Percentiles rank a stretch among this genome's conserved stretches.
These are phyloP conservation scores for Exobasidium rhododendri DNA, from an alignment of 1,284 basidiomycete genomes.

Conservation along the genomic window DNA sequence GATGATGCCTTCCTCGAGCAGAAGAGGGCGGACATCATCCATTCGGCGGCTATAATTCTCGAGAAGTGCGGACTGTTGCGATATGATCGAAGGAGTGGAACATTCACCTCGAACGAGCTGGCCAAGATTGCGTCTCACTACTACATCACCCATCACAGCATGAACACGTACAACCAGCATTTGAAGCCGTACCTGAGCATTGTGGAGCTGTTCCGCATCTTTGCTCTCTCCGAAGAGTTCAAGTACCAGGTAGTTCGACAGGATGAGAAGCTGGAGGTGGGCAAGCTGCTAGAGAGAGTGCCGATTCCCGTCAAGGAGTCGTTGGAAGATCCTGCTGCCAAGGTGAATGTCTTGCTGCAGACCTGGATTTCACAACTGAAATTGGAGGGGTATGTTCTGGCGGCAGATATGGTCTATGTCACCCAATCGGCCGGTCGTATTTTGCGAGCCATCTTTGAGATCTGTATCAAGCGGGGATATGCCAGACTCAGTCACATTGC, in stretches of 20 bases:
- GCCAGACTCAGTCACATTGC: slow-evolving; percentile 86
- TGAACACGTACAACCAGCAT: slow-evolving; percentile 96
- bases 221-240: slow-evolving; percentile 95
- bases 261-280: slow-evolving; percentile 66
- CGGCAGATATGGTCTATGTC: slow-evolving; percentile 93
- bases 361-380: slow-evolving; percentile 93
- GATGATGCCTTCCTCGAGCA: slow-evolving; percentile 80
- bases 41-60: slow-evolving; percentile 86
- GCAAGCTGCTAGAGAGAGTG: slow-evolving; percentile 89
- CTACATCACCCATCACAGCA: slow-evolving; percentile 92
- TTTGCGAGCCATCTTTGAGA: slow-evolving; percentile 94
- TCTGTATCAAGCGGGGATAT: slow-evolving; percentile 98
- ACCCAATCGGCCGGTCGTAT: slow-evolving; percentile 66
- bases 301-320: slow-evolving; percentile 97
- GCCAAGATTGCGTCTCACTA: slow-evolving; percentile 95
- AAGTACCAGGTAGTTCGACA: slow-evolving; percentile 73
- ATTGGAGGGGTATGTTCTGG: slow-evolving; percentile 90
- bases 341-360: slow-evolving; percentile 94
- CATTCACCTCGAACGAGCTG: slow-evolving; percentile 66
- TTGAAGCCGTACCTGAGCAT: slow-evolving; percentile 79
- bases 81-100: slow-evolving; percentile 83
- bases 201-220: slow-evolving; percentile 91
- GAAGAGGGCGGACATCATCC: slow-evolving; percentile 87
- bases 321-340: slow-evolving; percentile 91
- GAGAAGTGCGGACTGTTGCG: slow-evolving; percentile 93